Evolutionary conservation across 1,284 basidiomycete species (phyloP), one percentile per base, ranked within the genome.

Genomic region (Leccinum laetum): DNA sequence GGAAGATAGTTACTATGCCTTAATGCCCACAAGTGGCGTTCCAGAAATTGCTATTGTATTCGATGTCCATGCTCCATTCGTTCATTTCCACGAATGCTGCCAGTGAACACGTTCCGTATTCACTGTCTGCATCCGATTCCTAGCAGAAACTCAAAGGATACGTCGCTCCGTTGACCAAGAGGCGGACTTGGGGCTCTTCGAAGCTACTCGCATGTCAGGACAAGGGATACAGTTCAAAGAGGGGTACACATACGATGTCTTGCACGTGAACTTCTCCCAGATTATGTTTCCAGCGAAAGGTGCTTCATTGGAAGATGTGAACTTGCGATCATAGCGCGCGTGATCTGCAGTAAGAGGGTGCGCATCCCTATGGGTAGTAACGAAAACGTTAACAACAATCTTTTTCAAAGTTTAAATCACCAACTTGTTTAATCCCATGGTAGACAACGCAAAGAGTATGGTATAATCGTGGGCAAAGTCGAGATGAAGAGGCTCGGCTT

Each of bases 381-480:
- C 2, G 18, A 39, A 41, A 29, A 24, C 4, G 35, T 3, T 32
- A 39, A 62, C 49, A 61, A 52, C 13, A 14, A 16, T 16, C 4
- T 11, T 39, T 41, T 8, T 1, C 18, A 1, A 18, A 32, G 5
- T 1, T 35, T 0, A 58, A 58, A 52, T 4, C 5, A 68, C 73
- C 18, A 55, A 80, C 79, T 79, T 78, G 39, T 79, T 80, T 16
- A 85, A 71, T 1, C 79, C 79, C 58, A 84, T 72, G 14, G 81
- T 76, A 26, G 82, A 79, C 60, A 85, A 69, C 26, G 78, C 77
- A 29, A 81, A 52, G 62, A 83, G 80, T 64, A 85, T 82, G 11
- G 77, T 82, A 7, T 77, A 78, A 64, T 85, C 82, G 67, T 85
- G 83, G 16, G 58, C 60, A 68, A 85, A 84, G 66, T 85, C 82